Evolutionary conservation across 1,284 basidiomycete species (phyloP), one percentile per base, ranked within the genome.

Genomic region (Tilletiaria anomala): DNA sequence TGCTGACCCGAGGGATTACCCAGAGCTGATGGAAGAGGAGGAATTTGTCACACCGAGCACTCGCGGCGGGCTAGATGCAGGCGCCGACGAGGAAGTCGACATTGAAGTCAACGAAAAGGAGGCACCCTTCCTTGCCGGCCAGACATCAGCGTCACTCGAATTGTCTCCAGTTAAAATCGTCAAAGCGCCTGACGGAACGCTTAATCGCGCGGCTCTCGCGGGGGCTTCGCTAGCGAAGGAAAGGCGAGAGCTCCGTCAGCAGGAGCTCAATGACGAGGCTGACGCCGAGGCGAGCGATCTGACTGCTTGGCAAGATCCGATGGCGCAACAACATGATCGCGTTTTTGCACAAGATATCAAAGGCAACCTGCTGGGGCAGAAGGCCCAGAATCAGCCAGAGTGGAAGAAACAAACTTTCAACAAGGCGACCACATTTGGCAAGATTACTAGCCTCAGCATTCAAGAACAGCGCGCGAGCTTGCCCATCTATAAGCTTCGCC

Each of bases 51-150:
- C 58, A 5, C 60, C 59, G 6, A 49, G 53, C 42, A 46, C 52
- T 15, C 43, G 37, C 6, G 49, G 44, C 6, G 57, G 48, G 32
- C 43, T 39, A 1, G 14, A 40, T 16, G 47, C 51, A 33, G 44
- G 54, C 23, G 48, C 58, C n/a, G 62, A 65, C 35, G 63, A 65
- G 31, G 93, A 97, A 61, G 70, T 99, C 37, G 93, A 97, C 58
- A 87, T 99, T 31, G 93, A 99, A 67, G 80, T 97, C 45, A 81
- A 83, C 52, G 93, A 97, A 63, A 86, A 93, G 44, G 93, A 99
- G 63, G 89, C 93, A 1, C 77, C 91, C 0, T 99, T 99, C 76
- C 71, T 99, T 19, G 79, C 83, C 21, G 93, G 93, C 6, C 91
- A 97, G 69, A 94, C 88, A 38, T 89, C 89, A 69, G 78, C 83